A percentile compares a stretch with the other conserved stretches of the same genome.
Conservation (phyloP, 139 green algal species). For the Volvox africanus region DNA sequence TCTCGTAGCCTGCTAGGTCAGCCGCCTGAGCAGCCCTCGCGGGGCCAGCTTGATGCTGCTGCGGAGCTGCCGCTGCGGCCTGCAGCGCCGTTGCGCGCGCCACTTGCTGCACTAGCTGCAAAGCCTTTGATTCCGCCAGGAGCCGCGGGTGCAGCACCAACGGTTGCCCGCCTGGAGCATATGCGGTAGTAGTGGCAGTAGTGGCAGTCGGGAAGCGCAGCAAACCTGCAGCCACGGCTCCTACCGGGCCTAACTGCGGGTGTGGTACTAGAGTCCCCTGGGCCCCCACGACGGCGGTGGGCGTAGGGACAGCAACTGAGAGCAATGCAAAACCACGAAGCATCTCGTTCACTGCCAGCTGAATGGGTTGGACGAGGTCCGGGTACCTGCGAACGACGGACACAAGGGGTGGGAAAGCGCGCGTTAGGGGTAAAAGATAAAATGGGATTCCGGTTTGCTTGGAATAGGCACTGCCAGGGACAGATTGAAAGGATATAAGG, state of each 20-base stretch:
- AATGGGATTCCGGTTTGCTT: no score
- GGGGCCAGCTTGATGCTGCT: background rate
- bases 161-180: background rate
- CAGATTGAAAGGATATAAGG: no score
- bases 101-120: conserved; percentile 22
- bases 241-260: conserved; percentile 32
- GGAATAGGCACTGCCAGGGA: no score
- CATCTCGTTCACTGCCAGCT: conserved; percentile 81
- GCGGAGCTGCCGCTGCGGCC: background rate
- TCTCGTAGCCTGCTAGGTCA: conserved; percentile 68
- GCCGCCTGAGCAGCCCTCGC: conserved; percentile 11
- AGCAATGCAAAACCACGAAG: conserved; percentile 75
- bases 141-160: background rate
- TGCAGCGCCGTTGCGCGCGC: conserved; percentile 28
- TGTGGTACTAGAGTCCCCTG: background rate
- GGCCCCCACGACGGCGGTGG: conserved; percentile 27
- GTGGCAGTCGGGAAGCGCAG: conserved; percentile 54
- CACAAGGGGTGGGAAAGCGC: no score
- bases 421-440: no score
- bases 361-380: conserved; percentile 90
- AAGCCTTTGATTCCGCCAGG: conserved; percentile 29
- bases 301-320: conserved; percentile 3
- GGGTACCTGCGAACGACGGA: conserved; percentile 67
- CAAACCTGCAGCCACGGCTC: conserved; percentile 28
- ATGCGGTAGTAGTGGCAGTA: background rate